Conservation (phyloP, 345 rosid genomes). For the Fremontodendron californicum region DNA sequence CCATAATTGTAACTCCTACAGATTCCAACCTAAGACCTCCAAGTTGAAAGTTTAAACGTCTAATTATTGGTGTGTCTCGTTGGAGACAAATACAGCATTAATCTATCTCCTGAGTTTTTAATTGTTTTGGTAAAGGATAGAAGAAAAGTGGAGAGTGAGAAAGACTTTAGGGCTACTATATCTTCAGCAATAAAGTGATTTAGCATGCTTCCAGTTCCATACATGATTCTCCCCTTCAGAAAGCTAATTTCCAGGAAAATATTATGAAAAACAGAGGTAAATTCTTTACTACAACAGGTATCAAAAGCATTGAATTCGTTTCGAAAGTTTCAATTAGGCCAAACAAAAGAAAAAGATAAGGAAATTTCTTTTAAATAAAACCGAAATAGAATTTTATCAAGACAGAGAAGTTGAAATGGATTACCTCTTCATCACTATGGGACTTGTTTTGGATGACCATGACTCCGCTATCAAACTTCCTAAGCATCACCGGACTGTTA, state of each 20-base stretch:
- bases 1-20: neutral
- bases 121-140: neutral
- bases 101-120: neutral
- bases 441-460: constrained; percentile 92
- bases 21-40: neutral
- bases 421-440: constrained; percentile 91
- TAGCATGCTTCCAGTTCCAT: neutral
- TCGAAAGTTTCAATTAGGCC: neutral
- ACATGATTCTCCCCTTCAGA: neutral
- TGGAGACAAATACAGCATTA: neutral
- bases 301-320: neutral
- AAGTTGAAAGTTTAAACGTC: neutral
- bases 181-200: neutral
- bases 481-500: constrained; percentile 90
- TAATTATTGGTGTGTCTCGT: neutral
- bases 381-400: neutral
- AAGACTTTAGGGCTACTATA: neutral
- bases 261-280: neutral
- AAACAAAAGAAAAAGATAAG: neutral
- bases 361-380: neutral
- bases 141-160: neutral
- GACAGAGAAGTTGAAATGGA: constrained; percentile 17
- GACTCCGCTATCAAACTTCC: constrained; percentile 98
- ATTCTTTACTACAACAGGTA: neutral
- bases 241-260: neutral